A percentile compares a stretch with the other conserved stretches of the same genome.
These are phyloP conservation scores for Suhomyces kilbournensis DNA, from an alignment of 805 yeast species.

Conservation along the genomic window DNA sequence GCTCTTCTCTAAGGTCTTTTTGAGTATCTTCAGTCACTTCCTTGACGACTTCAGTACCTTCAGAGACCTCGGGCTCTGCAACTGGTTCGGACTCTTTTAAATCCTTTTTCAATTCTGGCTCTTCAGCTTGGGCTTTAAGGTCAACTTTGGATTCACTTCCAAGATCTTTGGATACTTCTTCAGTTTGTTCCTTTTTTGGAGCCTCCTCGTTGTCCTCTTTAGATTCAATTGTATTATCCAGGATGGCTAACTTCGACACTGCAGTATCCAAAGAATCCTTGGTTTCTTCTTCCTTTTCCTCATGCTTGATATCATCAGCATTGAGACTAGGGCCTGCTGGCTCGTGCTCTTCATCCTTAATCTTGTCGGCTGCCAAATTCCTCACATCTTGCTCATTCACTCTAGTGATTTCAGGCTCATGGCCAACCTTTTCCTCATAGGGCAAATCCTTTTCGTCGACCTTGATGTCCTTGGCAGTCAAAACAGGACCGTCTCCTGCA, in stretches of 20 bases:
- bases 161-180: neutral
- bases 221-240: neutral
- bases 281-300: neutral
- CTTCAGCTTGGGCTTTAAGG: neutral
- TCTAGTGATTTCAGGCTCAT: neutral
- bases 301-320: neutral
- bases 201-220: neutral
- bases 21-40: too few relatives aligned
- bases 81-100: neutral
- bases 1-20: neutral
- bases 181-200: neutral
- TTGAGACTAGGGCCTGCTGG: neutral
- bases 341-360: conserved; percentile 1
- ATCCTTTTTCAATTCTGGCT: neutral
- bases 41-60: neutral
- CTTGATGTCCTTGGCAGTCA: conserved; percentile 1
- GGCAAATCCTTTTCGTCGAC: neutral
- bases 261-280: neutral
- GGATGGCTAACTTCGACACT: neutral
- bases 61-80: neutral
- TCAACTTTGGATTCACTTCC: neutral
- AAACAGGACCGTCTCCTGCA: neutral
- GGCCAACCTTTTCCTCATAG: neutral
- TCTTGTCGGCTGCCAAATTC: conserved; percentile 2
- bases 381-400: neutral